These are phyloP conservation scores for Penicillium cinerascens DNA, from an alignment of 495 filamentous ascomycete genomes.

Conservation along the genomic window DNA sequence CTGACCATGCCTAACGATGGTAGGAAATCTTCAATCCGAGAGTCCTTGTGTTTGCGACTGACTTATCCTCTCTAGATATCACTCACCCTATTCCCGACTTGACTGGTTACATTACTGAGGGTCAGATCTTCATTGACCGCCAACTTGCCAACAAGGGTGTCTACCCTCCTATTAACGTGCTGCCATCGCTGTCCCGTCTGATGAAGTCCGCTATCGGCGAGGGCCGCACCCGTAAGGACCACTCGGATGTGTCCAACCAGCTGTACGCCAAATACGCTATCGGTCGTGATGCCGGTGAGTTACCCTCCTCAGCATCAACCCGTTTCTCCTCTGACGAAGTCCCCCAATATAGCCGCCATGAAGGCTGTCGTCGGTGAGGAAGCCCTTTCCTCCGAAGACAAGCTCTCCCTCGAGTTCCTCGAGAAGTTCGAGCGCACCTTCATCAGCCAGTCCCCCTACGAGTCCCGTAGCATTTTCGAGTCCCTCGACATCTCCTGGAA, in stretches of 20 bases:
- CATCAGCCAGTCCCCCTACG: conserved; percentile 89
- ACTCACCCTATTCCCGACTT: conserved; percentile 99
- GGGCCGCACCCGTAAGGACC: conserved; percentile 90
- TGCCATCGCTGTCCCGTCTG: conserved; percentile 95
- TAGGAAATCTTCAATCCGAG: conserved; percentile 27
- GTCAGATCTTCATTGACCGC: conserved; percentile 97
- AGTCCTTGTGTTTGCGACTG: conserved; percentile 4
- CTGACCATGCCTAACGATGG: conserved; percentile 99
- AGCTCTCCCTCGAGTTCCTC: conserved; percentile 94
- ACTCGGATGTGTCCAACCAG: conserved; percentile 98
- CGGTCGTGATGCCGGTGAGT: conserved; percentile 78
- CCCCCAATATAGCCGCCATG: conserved; percentile 68
- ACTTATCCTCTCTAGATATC: conserved; percentile 61
- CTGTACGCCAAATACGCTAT: conserved; percentile 99
- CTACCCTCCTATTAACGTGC: conserved; percentile 98
- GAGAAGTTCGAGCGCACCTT: conserved; percentile 96
- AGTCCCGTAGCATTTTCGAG: conserved; percentile 83
- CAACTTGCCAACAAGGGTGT: conserved; percentile 93
- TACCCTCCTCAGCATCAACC: background rate
- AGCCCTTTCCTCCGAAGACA: conserved; percentile 91
- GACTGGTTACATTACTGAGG: conserved; percentile 69
- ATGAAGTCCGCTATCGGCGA: conserved; percentile 99
- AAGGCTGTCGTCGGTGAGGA: conserved; percentile 99
- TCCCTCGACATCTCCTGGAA: conserved; percentile 95
- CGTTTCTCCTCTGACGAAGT: conserved; percentile 2